phyloP scores from a whole-genome alignment of 345 rosid species.

The Acer campestre region DNA sequence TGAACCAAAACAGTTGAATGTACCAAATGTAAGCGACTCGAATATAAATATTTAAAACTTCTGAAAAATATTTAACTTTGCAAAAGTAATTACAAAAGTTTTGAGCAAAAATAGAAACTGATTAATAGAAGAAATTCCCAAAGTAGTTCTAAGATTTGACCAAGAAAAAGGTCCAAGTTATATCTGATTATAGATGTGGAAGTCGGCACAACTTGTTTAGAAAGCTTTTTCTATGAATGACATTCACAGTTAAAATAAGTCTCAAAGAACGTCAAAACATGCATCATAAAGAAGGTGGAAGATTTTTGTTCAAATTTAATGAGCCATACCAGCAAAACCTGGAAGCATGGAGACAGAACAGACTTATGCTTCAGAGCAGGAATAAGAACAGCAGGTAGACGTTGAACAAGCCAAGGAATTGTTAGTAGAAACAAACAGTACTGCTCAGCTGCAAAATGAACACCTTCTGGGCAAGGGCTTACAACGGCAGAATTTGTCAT shows the following conservation, averaged over 20 bases:
- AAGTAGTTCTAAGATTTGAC: background rate
- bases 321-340: constrained; percentile 68
- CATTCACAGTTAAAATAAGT: background rate
- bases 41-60: background rate
- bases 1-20: constrained; percentile 6
- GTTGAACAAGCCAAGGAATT: constrained; percentile 70
- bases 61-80: background rate
- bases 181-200: background rate
- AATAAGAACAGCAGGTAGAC: constrained; percentile 70
- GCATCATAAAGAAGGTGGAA: background rate
- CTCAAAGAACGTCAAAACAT: constrained; percentile 5
- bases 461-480: constrained; percentile 31
- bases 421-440: constrained; percentile 67
- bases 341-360: constrained; percentile 67
- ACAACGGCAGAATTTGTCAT: constrained; percentile 30
- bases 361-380: constrained; percentile 88
- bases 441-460: constrained; percentile 48
- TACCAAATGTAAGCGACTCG: background rate
- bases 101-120: background rate
- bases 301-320: constrained; percentile 26
- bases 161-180: background rate
- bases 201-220: background rate
- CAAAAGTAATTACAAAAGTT: background rate
- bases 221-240: background rate
- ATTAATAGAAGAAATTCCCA: constrained; percentile 3